Conservation (phyloP, 768 basidiomycete species). For the Rhodotorula toruloides region DNA sequence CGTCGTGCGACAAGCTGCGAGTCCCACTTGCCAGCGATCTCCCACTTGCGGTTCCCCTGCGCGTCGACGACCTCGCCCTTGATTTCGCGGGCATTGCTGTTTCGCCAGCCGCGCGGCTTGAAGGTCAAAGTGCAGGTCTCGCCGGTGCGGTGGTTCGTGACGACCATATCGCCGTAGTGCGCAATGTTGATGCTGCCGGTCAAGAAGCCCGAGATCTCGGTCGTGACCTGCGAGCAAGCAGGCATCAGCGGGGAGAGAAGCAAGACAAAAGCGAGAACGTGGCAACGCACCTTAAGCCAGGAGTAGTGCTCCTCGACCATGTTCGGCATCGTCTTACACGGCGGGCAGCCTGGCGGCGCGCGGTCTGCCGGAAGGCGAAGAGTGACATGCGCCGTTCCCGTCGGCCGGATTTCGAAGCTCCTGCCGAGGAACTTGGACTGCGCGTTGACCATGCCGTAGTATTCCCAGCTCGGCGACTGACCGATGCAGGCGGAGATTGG, state of each 20-base stretch:
- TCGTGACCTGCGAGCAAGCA: conserved; percentile 39
- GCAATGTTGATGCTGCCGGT: conserved; percentile 81
- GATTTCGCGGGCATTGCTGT: conserved; percentile 86
- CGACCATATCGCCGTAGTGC: conserved; percentile 88
- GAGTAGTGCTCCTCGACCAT: conserved; percentile 83
- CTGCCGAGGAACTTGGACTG: conserved; percentile 96
- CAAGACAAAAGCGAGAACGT: conserved; percentile 42
- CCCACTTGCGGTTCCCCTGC: conserved; percentile 64
- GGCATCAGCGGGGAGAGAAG: neutral
- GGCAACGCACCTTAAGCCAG: conserved; percentile 92
- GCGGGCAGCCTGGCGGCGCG: conserved; percentile 59
- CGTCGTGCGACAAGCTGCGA: conserved; percentile 83
- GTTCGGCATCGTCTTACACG: conserved; percentile 40
- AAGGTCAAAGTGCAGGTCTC: conserved; percentile 85
- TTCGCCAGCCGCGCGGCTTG: conserved; percentile 93
- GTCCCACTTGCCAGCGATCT: conserved; percentile 93
- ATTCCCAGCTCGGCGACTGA: conserved; percentile 81
- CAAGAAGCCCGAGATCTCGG: conserved; percentile 76
- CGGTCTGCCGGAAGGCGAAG: conserved; percentile 66
- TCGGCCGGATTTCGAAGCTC: conserved; percentile 91
- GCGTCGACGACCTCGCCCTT: conserved; percentile 72
- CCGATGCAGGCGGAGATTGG: conserved; percentile 95
- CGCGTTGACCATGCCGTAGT: conserved; percentile 82
- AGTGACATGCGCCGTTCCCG: conserved; percentile 86
- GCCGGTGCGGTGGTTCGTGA: conserved; percentile 79